phyloP scores from a whole-genome alignment of 2,329 filamentous ascomycete genomes.

The Mollisiaceae sp. region DNA sequence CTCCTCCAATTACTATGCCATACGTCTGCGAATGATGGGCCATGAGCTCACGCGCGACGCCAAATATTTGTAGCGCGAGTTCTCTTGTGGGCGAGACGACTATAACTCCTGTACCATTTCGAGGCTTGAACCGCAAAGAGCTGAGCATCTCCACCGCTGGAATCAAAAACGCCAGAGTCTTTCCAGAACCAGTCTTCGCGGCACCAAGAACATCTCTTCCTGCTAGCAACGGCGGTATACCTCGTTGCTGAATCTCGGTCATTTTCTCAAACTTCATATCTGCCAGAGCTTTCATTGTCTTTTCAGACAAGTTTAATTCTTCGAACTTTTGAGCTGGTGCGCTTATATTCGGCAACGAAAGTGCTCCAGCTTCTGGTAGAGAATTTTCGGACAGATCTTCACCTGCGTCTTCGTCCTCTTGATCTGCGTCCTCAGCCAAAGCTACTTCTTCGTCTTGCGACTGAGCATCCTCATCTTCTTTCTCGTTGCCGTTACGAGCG shows the following conservation, averaged over 20 bases:
- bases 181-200: slow-evolving; percentile 94
- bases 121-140: slow-evolving; percentile 89
- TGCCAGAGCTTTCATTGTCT: slow-evolving; percentile 78
- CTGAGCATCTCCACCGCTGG: slow-evolving; percentile 93
- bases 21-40: slow-evolving; percentile 61
- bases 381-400: slow-evolving; percentile 32
- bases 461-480: slow-evolving; percentile 40
- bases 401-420: slow-evolving; percentile 26
- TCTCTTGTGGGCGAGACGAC: slow-evolving; percentile 93
- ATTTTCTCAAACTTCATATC: slow-evolving; percentile 95
- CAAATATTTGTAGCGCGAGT: slow-evolving; percentile 93
- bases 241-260: slow-evolving; percentile 91
- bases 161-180: slow-evolving; percentile 93
- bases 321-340: slow-evolving; percentile 37
- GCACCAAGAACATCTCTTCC: slow-evolving; percentile 93
- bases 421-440: slow-evolving; percentile 26
- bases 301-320: slow-evolving; percentile 82
- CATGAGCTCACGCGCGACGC: slow-evolving; percentile 69
- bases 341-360: slow-evolving; percentile 34
- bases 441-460: slow-evolving; percentile 29
- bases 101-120: slow-evolving; percentile 91
- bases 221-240: slow-evolving; percentile 85
- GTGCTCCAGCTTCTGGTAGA: slow-evolving; percentile 28
- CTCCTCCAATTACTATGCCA: slow-evolving; percentile 94
- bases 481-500: slow-evolving; percentile 30